phyloP scores from a whole-genome alignment of 1,284 basidiomycete species.

The Fistulinella cinereoalba region DNA sequence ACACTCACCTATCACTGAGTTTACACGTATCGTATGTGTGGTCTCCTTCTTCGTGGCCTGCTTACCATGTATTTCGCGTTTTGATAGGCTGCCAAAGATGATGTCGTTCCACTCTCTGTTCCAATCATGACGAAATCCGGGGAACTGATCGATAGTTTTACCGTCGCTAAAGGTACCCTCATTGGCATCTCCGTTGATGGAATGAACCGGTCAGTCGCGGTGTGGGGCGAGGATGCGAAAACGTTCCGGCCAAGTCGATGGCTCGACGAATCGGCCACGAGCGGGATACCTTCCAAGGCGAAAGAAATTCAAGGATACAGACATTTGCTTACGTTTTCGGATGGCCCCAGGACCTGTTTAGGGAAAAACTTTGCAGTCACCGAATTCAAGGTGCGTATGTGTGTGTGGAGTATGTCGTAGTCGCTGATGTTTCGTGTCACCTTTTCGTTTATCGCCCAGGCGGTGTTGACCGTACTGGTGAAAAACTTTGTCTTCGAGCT shows the following conservation, averaged over 20 bases:
- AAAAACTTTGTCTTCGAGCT: constrained; percentile 12
- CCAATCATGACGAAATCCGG: constrained; percentile 31
- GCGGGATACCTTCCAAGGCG: constrained; percentile 22
- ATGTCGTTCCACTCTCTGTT: constrained; percentile 46
- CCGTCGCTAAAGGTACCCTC: constrained; percentile 43
- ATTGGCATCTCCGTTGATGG: constrained; percentile 40
- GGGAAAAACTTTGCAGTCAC: constrained; percentile 41
- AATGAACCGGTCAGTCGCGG: constrained; percentile 46
- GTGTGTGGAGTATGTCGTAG: neutral
- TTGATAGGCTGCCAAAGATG: constrained; percentile 43
- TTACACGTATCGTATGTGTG: no score
- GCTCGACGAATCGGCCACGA: constrained; percentile 22
- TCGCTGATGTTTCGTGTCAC: neutral
- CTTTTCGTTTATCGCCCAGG: neutral
- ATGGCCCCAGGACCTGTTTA: constrained; percentile 42
- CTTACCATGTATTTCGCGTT: no score
- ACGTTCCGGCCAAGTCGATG: constrained; percentile 39
- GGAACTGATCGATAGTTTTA: constrained; percentile 36
- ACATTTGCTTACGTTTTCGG: constrained; percentile 41
- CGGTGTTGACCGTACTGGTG: constrained; percentile 20
- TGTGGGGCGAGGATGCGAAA: constrained; percentile 45
- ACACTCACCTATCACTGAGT: no score
- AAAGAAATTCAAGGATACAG: constrained; percentile 40
- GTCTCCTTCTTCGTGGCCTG: no score
- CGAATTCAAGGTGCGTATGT: constrained; percentile 45